Conservation (phyloP, 805 yeast species). For the Candida namnaoensis region DNA sequence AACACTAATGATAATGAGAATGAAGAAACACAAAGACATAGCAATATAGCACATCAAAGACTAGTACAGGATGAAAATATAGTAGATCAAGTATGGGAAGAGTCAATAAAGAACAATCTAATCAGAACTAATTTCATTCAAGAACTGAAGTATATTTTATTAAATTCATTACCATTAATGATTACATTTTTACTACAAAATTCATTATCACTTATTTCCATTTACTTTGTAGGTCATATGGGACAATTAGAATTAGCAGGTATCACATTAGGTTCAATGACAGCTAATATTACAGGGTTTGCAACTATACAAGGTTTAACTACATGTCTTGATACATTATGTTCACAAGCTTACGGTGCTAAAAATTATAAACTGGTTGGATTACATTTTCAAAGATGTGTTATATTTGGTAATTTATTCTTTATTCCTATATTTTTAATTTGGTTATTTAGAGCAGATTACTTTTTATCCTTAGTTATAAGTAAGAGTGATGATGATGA, state of each 20-base stretch:
- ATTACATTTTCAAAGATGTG: constrained; percentile 63
- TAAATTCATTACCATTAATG: constrained; percentile 17
- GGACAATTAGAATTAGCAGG: constrained; percentile 79
- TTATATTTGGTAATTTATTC: constrained; percentile 21
- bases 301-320: constrained; percentile 80
- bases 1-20: no score
- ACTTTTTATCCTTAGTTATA: constrained; percentile 11
- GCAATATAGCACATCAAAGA: no score
- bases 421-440: constrained; percentile 15
- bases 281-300: constrained; percentile 64
- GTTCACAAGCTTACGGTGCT: constrained; percentile 84
- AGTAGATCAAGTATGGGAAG: neutral
- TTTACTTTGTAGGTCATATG: constrained; percentile 57
- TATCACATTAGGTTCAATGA: constrained; percentile 76
- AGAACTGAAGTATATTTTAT: constrained; percentile 21
- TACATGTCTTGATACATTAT: constrained; percentile 73
- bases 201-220: constrained; percentile 17
- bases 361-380: constrained; percentile 69
- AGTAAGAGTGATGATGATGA: no score
- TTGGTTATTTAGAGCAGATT: constrained; percentile 12
- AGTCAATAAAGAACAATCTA: neutral
- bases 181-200: constrained; percentile 18
- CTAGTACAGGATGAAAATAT: neutral
- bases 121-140: neutral
- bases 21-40: no score